These are phyloP conservation scores for Vigna nakashimae DNA, from an alignment of 306 rosid genomes.

Conservation along the genomic window DNA sequence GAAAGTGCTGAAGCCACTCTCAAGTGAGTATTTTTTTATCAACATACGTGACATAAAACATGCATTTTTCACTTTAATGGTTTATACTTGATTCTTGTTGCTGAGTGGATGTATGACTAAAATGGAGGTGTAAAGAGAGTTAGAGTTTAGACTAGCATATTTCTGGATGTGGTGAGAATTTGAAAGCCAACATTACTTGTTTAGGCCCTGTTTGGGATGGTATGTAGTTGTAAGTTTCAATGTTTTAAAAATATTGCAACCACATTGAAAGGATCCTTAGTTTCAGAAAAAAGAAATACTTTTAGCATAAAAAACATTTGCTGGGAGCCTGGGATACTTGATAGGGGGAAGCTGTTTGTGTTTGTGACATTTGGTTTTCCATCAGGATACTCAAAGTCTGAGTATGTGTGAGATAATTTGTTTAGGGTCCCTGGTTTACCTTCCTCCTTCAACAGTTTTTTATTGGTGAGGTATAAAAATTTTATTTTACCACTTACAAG, in stretches of 20 bases:
- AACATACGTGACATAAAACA: conserved; percentile 19
- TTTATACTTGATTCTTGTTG: conserved; percentile 14
- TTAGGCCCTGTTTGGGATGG: not conserved
- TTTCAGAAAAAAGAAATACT: conserved; percentile 30
- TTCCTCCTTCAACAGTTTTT: not conserved
- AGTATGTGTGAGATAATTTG: not conserved
- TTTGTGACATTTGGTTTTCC: conserved; percentile 13
- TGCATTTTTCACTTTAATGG: not conserved
- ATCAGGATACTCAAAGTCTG: conserved; percentile 2
- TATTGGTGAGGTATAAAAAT: not conserved
- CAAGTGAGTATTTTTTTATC: conserved; percentile 59
- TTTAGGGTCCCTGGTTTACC: conserved; percentile 24
- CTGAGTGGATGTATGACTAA: conserved; percentile 11
- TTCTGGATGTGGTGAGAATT: conserved; percentile 26
- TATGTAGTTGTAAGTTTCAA: too few species aligned
- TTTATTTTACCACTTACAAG: not conserved
- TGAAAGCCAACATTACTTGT: conserved; percentile 5
- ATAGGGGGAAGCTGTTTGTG: not conserved
- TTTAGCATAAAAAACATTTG: not conserved
- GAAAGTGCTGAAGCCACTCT: conserved; percentile 96
- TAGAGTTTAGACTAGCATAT: conserved; percentile 12
- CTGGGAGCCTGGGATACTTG: conserved; percentile 10
- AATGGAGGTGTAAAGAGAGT: conserved; percentile 2
- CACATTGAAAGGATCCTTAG: too few species aligned
- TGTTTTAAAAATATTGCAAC: too few species aligned